A percentile compares a stretch with the other conserved stretches of the same genome.
Evolutionary conservation across 2,329 filamentous ascomycete genomes (phyloP).

Genomic region (Epicoccum sorghinum): DNA sequence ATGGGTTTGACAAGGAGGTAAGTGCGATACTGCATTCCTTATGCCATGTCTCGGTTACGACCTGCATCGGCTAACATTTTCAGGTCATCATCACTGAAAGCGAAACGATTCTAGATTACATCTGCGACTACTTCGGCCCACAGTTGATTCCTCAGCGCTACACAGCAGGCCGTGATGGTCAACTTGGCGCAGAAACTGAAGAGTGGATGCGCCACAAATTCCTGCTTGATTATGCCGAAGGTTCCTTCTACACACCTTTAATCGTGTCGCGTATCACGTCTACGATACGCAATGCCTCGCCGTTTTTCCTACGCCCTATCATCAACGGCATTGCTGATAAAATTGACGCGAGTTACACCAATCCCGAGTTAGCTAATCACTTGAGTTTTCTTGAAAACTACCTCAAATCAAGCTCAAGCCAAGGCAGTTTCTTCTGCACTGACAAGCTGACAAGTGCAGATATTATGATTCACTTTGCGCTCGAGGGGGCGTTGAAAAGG

Average conservation of each 20-base stretch:
- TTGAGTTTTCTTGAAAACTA: slow-evolving; percentile 59
- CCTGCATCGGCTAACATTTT: not conserved
- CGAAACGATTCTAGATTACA: slow-evolving; percentile 79
- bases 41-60: too few relatives aligned
- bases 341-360: slow-evolving; percentile 54
- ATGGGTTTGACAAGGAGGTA: slow-evolving; percentile 52
- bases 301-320: slow-evolving; percentile 73
- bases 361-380: slow-evolving; percentile 55
- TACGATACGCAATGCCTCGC: slow-evolving; percentile 59
- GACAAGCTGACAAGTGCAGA: slow-evolving; percentile 58
- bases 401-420: slow-evolving; percentile 53
- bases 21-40: not conserved
- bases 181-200: slow-evolving; percentile 64
- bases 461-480: slow-evolving; percentile 59
- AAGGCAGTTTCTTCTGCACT: slow-evolving; percentile 59
- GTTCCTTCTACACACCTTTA: slow-evolving; percentile 76
- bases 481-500: slow-evolving; percentile 52
- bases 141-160: slow-evolving; percentile 61
- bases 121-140: slow-evolving; percentile 70
- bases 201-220: slow-evolving; percentile 64
- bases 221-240: slow-evolving; percentile 81
- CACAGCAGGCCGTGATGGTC: slow-evolving; percentile 58
- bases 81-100: slow-evolving; percentile 76
- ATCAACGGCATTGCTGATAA: slow-evolving; percentile 60
- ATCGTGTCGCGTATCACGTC: slow-evolving; percentile 67